Base-by-base conservation (phyloP, 306 rosid species). In the Prunus campanulata region DNA sequence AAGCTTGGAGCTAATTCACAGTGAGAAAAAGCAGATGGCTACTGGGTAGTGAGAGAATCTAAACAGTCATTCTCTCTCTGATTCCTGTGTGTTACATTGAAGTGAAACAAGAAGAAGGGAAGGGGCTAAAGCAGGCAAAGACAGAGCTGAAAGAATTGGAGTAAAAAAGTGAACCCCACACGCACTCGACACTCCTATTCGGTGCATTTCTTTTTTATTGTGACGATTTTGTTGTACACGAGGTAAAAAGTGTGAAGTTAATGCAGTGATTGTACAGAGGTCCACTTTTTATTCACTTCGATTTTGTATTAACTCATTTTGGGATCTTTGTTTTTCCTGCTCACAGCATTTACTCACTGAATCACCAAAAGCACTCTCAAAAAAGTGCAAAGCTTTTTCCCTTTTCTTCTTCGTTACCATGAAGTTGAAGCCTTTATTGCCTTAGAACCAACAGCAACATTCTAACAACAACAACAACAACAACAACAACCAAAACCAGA, bases 301-400 rank as follows among this genome's bases (percentile, higher is more conserved):
- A 7, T 70, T 50, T 70, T 35, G 74, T 18, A 44, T 70, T 70
- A 27, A 70, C 46, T 16, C 18, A 8, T 8, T 70, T 82, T 84
- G 52, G 60, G 71, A 65, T 78, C 77, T 59, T 42, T 71, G 71
- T 69, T 52, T 72, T 44, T 71, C 63, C 60, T 29, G 39, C 39
- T 71, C 80, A 3, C 49, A 78, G 83, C 80, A 77, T 78, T 79
- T 66, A 80, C 74, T 50, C 80, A 39, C 61, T 42, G 68, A 76
- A 59, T 39, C 74, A 54, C 20, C 50, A 32, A 39, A 32, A 60
- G 19, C 66, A 11, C 64, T 59, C 18, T 13, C 66, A 24, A 60
- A 32, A 39, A 56, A 42, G 15, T 39, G 35, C 25, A 29, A 29
- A 62, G 15, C 20, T 1, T 62, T 62, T 62, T 15, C 10, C 18